phyloP scores from a whole-genome alignment of 192 early-diverging fungal genomes.

The Mortierella hygrophila region DNA sequence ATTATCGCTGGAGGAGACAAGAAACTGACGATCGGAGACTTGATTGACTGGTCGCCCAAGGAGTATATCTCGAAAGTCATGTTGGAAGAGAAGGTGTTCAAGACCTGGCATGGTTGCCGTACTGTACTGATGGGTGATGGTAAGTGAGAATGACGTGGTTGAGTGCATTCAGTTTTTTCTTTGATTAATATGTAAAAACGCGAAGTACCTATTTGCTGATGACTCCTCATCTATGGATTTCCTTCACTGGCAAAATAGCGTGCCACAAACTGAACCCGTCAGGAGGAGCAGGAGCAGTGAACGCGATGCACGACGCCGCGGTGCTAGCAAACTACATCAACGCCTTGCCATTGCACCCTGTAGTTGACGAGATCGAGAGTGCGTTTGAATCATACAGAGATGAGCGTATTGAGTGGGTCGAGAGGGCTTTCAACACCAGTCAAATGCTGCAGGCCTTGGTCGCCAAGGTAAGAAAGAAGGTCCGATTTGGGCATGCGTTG shows the following conservation, averaged over 20 bases:
- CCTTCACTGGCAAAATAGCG: not conserved
- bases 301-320: slow-evolving; percentile 18
- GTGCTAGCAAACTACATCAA: slow-evolving; percentile 7
- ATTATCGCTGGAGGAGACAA: not conserved
- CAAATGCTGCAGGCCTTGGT: not conserved
- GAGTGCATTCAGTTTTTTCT: not conserved
- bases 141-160: not conserved
- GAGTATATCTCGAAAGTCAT: slow-evolving; percentile 27
- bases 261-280: slow-evolving; percentile 11
- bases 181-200: not conserved
- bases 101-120: slow-evolving; percentile 9
- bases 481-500: not conserved
- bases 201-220: no score
- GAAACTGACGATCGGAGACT: not conserved
- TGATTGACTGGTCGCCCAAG: slow-evolving; percentile 19
- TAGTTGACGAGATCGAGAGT: not conserved
- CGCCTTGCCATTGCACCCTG: not conserved
- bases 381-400: not conserved
- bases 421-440: not conserved
- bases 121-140: slow-evolving; percentile 13
- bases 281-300: slow-evolving; percentile 2
- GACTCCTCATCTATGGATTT: not conserved
- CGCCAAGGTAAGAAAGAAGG: not conserved
- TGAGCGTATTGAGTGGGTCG: not conserved
- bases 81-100: slow-evolving; percentile 28